Evolutionary conservation across 257 asterid genomes (phyloP).

Genomic region (Cruciata laevipes): DNA sequence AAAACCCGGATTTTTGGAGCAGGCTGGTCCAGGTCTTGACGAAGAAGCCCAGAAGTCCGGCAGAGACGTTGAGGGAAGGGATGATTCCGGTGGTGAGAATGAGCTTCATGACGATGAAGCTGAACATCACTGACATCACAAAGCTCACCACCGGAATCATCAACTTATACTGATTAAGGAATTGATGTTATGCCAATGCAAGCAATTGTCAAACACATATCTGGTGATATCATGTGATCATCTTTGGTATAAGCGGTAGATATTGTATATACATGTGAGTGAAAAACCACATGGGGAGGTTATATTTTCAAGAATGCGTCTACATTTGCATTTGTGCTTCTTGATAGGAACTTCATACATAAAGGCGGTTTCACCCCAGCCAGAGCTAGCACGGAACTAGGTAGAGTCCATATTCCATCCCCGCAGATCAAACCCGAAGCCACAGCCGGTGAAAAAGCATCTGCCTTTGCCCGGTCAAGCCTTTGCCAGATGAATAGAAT

Average conservation of each 20-base stretch:
- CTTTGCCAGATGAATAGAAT: slow-evolving; percentile 52
- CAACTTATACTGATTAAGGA: too few species aligned
- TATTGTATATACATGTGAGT: too few species aligned
- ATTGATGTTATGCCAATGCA: too few species aligned
- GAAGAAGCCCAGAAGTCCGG: neutral
- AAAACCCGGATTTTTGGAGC: too few species aligned
- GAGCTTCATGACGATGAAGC: neutral
- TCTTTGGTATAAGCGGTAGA: too few species aligned
- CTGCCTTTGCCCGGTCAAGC: slow-evolving; percentile 42
- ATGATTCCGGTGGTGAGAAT: neutral
- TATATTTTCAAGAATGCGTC: slow-evolving; percentile 24
- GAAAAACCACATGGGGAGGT: too few species aligned
- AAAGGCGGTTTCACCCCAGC: slow-evolving; percentile 36
- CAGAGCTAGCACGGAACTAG: slow-evolving; percentile 44
- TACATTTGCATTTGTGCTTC: slow-evolving; percentile 31
- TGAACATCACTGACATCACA: neutral
- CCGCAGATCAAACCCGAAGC: slow-evolving; percentile 69
- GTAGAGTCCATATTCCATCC: slow-evolving; percentile 60
- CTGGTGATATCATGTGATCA: too few species aligned
- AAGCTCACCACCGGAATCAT: neutral
- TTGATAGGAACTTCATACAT: slow-evolving; percentile 61
- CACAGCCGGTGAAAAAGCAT: slow-evolving; percentile 54
- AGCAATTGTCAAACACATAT: too few species aligned
- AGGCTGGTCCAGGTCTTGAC: neutral
- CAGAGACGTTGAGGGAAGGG: neutral